Evolutionary conservation across 2,329 filamentous ascomycete genomes (phyloP).

Genomic region (Cercospora canescens): DNA sequence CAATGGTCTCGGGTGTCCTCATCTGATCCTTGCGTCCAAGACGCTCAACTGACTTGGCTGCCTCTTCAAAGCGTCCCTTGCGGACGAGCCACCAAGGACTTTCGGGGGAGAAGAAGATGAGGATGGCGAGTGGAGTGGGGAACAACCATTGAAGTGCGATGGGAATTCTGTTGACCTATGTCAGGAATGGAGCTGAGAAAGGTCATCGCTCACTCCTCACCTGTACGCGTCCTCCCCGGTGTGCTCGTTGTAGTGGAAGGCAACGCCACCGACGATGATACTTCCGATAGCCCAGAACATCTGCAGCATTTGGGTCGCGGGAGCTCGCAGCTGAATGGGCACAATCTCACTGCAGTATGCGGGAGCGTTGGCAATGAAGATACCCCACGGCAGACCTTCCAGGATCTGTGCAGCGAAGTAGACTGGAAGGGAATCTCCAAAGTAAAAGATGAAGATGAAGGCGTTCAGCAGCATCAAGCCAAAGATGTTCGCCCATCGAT

Average conservation of each 20-base stretch:
- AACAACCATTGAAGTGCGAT: slow-evolving; percentile 62
- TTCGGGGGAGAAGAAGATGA: slow-evolving; percentile 53
- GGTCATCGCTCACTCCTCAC: slow-evolving; percentile 35
- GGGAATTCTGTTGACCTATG: slow-evolving; percentile 45
- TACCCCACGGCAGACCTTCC: slow-evolving; percentile 65
- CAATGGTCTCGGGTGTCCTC: slow-evolving; percentile 49
- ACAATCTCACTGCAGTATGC: slow-evolving; percentile 65
- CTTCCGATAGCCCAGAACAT: slow-evolving; percentile 66
- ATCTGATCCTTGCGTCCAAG: slow-evolving; percentile 48
- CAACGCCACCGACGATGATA: slow-evolving; percentile 61
- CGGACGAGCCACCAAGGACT: slow-evolving; percentile 58
- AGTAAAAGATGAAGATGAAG: slow-evolving; percentile 63
- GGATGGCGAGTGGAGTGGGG: slow-evolving; percentile 55
- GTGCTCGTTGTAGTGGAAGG: slow-evolving; percentile 53
- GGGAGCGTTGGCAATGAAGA: slow-evolving; percentile 66
- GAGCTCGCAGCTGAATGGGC: slow-evolving; percentile 58
- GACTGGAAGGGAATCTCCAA: slow-evolving; percentile 49
- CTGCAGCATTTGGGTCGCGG: slow-evolving; percentile 63
- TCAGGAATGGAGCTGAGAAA: slow-evolving; percentile 32
- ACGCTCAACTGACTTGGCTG: slow-evolving; percentile 50
- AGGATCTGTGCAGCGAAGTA: slow-evolving; percentile 58
- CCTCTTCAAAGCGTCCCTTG: slow-evolving; percentile 48
- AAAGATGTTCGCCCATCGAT: slow-evolving; percentile 59
- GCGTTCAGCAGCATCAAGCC: slow-evolving; percentile 59
- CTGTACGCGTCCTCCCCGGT: slow-evolving; percentile 41